These are phyloP conservation scores for Plenodomus lindquistii DNA, from an alignment of 2,329 filamentous ascomycete species.

Conservation along the genomic window DNA sequence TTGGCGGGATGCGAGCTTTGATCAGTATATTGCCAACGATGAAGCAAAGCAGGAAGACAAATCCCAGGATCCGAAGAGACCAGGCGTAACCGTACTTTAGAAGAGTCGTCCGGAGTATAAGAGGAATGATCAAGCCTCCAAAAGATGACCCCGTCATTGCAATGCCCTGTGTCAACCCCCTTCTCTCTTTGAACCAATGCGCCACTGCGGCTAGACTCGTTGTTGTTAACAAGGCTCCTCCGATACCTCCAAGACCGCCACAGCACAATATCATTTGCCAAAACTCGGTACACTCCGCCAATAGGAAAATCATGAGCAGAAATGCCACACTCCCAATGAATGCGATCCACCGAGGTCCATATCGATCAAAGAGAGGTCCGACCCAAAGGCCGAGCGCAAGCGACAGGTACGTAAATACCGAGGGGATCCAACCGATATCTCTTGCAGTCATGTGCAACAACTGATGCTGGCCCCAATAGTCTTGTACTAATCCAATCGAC, in stretches of 20 bases:
- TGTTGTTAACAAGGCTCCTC: conserved; percentile 46
- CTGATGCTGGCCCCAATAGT: conserved; percentile 75
- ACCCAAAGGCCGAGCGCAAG: conserved; percentile 85
- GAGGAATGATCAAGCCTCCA: conserved; percentile 43
- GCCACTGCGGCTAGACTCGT: conserved; percentile 42
- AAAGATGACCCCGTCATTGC: conserved; percentile 44
- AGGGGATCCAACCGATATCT: conserved; percentile 87
- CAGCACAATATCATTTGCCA: conserved; percentile 50
- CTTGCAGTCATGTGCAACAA: conserved; percentile 62
- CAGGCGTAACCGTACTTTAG: conserved; percentile 43
- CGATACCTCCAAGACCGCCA: conserved; percentile 45
- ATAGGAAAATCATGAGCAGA: conserved; percentile 36
- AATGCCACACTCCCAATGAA: conserved; percentile 32
- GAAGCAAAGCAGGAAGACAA: conserved; percentile 40
- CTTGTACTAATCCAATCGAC: conserved; percentile 72
- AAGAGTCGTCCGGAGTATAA: conserved; percentile 39
- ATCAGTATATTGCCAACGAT: conserved; percentile 39
- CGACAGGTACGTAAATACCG: conserved; percentile 79
- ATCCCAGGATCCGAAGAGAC: conserved; percentile 46
- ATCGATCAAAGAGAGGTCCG: conserved; percentile 69
- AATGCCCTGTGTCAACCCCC: conserved; percentile 46
- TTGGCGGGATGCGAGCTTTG: conserved; percentile 40
- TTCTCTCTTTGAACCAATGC: conserved; percentile 45
- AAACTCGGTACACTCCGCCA: conserved; percentile 42
- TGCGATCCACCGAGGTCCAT: conserved; percentile 42